A percentile compares a stretch with the other conserved stretches of the same genome.
Conservation (phyloP, 2,329 filamentous ascomycete species). For the Pezicula carpinea region DNA sequence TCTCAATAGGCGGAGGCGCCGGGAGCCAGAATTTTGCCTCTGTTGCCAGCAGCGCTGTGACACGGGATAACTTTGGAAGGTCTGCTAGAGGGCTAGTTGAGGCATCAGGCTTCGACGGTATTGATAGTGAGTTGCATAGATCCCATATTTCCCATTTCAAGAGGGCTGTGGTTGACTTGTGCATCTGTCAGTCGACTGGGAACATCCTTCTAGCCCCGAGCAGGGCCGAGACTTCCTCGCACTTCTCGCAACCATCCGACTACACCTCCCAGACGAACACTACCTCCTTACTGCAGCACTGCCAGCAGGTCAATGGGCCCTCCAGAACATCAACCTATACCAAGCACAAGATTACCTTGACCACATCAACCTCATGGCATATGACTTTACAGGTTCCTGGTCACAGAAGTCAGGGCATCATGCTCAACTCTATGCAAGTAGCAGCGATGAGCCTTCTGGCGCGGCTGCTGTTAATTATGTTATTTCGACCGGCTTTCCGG, state of each 20-base stretch:
- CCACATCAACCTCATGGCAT: constrained; percentile 74
- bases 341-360: constrained; percentile 63
- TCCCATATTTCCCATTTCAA: not conserved
- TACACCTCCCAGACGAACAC: constrained; percentile 61
- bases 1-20: constrained; percentile 68
- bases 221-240: constrained; percentile 68
- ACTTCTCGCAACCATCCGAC: constrained; percentile 61
- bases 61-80: constrained; percentile 65
- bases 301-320: constrained; percentile 59
- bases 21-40: constrained; percentile 63
- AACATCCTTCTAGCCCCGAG: constrained; percentile 62
- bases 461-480: constrained; percentile 63
- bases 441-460: constrained; percentile 55
- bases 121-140: constrained; percentile 60
- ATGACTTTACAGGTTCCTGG: constrained; percentile 75
- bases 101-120: constrained; percentile 66
- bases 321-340: constrained; percentile 65
- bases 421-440: constrained; percentile 64
- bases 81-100: constrained; percentile 65
- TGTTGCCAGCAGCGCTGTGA: constrained; percentile 56
- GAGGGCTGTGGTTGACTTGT: not conserved
- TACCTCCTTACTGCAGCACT: constrained; percentile 71
- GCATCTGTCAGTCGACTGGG: constrained; percentile 66
- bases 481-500: constrained; percentile 59
- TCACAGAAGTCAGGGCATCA: constrained; percentile 65